A percentile compares a stretch with the other conserved stretches of the same genome.
Conservation (phyloP, 176 grass and related monocot genomes). For the Phyllostachys edulis region DNA sequence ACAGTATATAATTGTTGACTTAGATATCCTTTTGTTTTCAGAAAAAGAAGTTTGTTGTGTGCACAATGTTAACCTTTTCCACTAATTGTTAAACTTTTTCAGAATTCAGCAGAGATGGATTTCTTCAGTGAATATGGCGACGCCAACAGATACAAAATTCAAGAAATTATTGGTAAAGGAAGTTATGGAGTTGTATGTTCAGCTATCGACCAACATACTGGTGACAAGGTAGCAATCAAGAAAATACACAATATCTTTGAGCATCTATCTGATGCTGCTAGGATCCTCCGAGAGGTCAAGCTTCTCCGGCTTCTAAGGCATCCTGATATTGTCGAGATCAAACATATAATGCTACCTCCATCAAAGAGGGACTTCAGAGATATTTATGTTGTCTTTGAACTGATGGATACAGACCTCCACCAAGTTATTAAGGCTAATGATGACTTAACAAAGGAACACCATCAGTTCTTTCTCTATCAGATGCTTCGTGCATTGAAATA, state of each 20-base stretch:
- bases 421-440: slow-evolving; percentile 98
- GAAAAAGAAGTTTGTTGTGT: background rate
- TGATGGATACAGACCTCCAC: slow-evolving; percentile 96
- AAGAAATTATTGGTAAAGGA: slow-evolving; percentile 86
- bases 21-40: background rate
- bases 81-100: slow-evolving; percentile 25
- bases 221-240: slow-evolving; percentile 92
- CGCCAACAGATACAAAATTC: slow-evolving; percentile 81
- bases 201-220: slow-evolving; percentile 82
- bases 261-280: slow-evolving; percentile 75
- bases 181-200: slow-evolving; percentile 94
- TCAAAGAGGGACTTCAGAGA: slow-evolving; percentile 86
- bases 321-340: slow-evolving; percentile 95
- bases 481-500: slow-evolving; percentile 92
- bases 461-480: slow-evolving; percentile 94
- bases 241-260: slow-evolving; percentile 92
- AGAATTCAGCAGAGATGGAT: slow-evolving; percentile 77
- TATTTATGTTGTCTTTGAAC: slow-evolving; percentile 91
- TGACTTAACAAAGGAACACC: slow-evolving; percentile 92
- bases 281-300: slow-evolving; percentile 95
- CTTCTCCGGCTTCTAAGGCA: slow-evolving; percentile 79
- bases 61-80: background rate
- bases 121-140: slow-evolving; percentile 90
- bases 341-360: slow-evolving; percentile 86
- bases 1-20: background rate